Evolutionary conservation across 2,329 filamentous ascomycete species (phyloP).

Genomic region (Colletotrichum tofieldiae): DNA sequence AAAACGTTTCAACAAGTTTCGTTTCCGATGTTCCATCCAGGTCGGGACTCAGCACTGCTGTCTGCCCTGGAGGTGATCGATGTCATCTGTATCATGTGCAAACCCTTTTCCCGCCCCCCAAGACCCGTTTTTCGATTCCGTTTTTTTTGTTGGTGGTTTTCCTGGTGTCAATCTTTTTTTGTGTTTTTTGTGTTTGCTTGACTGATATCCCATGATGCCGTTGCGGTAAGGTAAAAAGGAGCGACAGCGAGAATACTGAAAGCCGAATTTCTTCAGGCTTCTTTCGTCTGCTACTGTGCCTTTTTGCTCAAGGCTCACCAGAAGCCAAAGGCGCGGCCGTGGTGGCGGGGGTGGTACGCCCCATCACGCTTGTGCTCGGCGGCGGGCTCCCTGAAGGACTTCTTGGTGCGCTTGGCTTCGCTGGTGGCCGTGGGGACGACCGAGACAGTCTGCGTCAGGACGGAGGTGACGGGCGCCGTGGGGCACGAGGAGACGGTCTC

Average conservation of each 20-base stretch:
- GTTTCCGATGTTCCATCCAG: slow-evolving; percentile 17
- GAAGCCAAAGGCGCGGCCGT: slow-evolving; percentile 29
- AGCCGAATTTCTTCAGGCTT: neutral
- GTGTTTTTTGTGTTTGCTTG: neutral
- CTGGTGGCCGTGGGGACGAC: slow-evolving; percentile 9
- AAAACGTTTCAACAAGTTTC: slow-evolving; percentile 1
- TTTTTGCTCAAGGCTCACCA: neutral
- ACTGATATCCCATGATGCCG: slow-evolving; percentile 26
- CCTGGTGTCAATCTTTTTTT: neutral
- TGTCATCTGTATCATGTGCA: slow-evolving; percentile 26
- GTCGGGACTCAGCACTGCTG: slow-evolving; percentile 33
- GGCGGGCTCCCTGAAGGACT: neutral
- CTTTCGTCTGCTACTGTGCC: neutral
- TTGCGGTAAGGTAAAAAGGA: neutral
- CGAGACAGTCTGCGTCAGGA: slow-evolving; percentile 42
- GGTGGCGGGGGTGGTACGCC: slow-evolving; percentile 24
- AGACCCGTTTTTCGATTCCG: neutral
- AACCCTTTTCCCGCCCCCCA: neutral
- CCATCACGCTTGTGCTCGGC: slow-evolving; percentile 4
- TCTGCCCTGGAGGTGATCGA: slow-evolving; percentile 2
- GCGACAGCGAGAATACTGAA: neutral
- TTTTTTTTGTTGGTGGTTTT: neutral
- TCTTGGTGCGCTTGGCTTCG: neutral
- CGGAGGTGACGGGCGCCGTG: slow-evolving; percentile 33
- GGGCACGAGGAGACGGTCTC: slow-evolving; percentile 12